These are phyloP conservation scores for Hyaloscypha finlandica DNA, from an alignment of 495 filamentous ascomycete genomes.

Conservation along the genomic window DNA sequence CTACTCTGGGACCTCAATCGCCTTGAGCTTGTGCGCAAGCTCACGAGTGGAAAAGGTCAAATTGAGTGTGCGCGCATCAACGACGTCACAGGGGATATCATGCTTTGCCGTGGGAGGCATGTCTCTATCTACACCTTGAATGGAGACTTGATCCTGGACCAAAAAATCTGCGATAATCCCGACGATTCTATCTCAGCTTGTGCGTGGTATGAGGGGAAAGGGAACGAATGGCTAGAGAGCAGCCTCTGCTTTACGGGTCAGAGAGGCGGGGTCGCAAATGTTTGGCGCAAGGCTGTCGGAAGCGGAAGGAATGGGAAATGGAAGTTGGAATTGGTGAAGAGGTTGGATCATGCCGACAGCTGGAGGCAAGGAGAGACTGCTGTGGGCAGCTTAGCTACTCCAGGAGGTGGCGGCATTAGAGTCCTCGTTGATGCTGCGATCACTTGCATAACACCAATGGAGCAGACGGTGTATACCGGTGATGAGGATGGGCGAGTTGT, in stretches of 20 bases:
- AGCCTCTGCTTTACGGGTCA: slow-evolving; percentile 90
- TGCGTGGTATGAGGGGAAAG: slow-evolving; percentile 89
- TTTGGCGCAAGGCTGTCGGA: slow-evolving; percentile 54
- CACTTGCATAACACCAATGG: slow-evolving; percentile 83
- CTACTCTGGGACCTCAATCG: slow-evolving; percentile 94
- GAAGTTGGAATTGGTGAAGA: slow-evolving; percentile 61
- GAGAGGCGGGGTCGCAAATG: slow-evolving; percentile 78
- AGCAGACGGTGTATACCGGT: slow-evolving; percentile 85
- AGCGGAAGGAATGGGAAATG: slow-evolving; percentile 44
- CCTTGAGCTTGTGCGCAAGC: slow-evolving; percentile 76
- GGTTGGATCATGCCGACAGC: slow-evolving; percentile 78
- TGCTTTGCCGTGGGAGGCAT: slow-evolving; percentile 74
- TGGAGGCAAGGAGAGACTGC: slow-evolving; percentile 13
- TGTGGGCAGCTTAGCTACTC: slow-evolving; percentile 20
- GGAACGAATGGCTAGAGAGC: slow-evolving; percentile 90
- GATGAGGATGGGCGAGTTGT: slow-evolving; percentile 85
- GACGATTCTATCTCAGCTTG: slow-evolving; percentile 79
- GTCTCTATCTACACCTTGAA: slow-evolving; percentile 87
- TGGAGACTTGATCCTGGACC: slow-evolving; percentile 76
- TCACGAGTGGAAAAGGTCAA: slow-evolving; percentile 49
- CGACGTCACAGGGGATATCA: slow-evolving; percentile 84
- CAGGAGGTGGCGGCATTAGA: slow-evolving; percentile 19
- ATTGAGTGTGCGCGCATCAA: slow-evolving; percentile 81
- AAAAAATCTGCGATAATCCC: slow-evolving; percentile 68
- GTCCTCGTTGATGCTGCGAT: slow-evolving; percentile 79